Evolutionary conservation across 2,329 filamentous ascomycete species (phyloP), one percentile per base, ranked within the genome.

Genomic region (Colletotrichum eleusines): DNA sequence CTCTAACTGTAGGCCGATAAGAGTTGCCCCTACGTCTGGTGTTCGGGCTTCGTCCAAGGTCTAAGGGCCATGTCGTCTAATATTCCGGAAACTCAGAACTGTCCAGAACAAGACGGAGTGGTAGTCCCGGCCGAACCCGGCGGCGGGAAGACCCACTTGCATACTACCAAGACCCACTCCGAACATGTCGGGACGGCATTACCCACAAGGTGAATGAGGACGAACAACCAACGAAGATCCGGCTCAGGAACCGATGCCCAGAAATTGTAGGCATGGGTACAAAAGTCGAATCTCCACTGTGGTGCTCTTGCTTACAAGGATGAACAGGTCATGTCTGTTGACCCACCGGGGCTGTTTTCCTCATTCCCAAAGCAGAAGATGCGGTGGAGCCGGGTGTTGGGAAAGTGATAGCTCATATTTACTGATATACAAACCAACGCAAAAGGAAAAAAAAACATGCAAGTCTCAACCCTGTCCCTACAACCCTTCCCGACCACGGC

Each of bases 301-400:
- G 65, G 26, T 51, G 33, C 63, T 61, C 28, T 40, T 16, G n/a
- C 31, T 28, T 54, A 40, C 67, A 70, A 55, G 67, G 69, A 59
- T 69, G 51, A n/a, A 55, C 69, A 69, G 57, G 63, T 63, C 64
- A 71, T 68, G 64, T 69, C 64, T 69, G 65, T 71, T 58, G 53
- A 69, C 31, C 23, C 44, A 54, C 64, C 60, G 58, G 69, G 69
- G 53, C 53, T 63, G 38, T 59, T 63, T 59, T 46, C 64, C 64
- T 71, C 59, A 51, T 59, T 53, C 23, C 65, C 23, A 20, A 44
- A 38, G 51, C 31, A 35, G 44, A 48, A 53, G 33, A 44, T 42
- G 62, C 31, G 38, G 69, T 69, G 69, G 69, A 59, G 53, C 40
- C 31, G 42, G 14, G 51, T 28, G 40, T 11, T 6, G 16, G 20